phyloP scores from a whole-genome alignment of 163 green algal genomes.

The Volvox carteri region DNA sequence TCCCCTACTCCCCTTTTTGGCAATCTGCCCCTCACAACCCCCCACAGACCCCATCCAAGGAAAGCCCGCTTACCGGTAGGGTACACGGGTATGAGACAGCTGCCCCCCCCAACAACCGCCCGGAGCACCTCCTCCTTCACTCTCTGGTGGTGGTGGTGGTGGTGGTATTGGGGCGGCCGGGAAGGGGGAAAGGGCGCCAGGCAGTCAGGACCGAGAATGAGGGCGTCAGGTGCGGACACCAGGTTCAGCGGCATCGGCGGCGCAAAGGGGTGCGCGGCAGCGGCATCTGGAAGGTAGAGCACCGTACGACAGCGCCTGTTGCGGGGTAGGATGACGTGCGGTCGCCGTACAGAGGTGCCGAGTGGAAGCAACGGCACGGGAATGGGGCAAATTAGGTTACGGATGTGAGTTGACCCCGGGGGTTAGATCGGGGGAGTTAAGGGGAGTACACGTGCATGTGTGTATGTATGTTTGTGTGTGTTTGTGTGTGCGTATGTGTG shows the following conservation, averaged over 20 bases:
- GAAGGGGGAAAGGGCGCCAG: neutral
- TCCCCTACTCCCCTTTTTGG: too few species aligned
- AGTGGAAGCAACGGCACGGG: too few species aligned
- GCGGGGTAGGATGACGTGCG: too few species aligned
- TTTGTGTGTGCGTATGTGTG: neutral
- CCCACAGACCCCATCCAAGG: too few species aligned
- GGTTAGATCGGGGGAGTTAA: neutral
- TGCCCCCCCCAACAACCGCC: conserved; percentile 28
- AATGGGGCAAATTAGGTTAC: too few species aligned
- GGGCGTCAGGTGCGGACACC: neutral
- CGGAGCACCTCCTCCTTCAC: conserved; percentile 46
- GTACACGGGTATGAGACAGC: conserved; percentile 21
- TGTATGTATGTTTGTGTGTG: too few species aligned
- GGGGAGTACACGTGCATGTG: neutral
- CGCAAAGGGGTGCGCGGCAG: conserved; percentile 42
- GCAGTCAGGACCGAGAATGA: conserved; percentile 32
- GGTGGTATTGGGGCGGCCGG: neutral
- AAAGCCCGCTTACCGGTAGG: neutral
- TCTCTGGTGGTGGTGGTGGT: neutral
- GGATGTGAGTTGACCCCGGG: neutral
- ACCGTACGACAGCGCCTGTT: conserved; percentile 45
- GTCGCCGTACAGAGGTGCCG: too few species aligned
- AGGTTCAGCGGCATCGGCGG: conserved; percentile 38
- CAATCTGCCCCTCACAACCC: too few species aligned
- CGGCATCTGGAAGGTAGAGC: conserved; percentile 41